Evolutionary conservation across 352 stramenopile genomes (phyloP).

Genomic region (Pythium utonaiense): DNA sequence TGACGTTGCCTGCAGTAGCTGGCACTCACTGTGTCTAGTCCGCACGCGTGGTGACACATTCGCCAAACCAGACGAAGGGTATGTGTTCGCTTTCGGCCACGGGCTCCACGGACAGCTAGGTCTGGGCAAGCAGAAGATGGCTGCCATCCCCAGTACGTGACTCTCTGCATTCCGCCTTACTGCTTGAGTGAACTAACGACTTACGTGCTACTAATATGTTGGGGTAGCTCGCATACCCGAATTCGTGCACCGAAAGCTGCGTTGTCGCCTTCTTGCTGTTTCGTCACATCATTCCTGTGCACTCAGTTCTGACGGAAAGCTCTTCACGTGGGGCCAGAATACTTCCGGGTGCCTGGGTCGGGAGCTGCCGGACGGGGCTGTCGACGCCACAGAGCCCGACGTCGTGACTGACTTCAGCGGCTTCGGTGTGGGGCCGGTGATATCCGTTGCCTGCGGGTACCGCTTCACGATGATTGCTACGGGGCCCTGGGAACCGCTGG

Average conservation of each 20-base stretch:
- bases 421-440: constrained; percentile 45
- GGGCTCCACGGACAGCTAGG: constrained; percentile 72
- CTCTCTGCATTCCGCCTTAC: background rate
- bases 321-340: constrained; percentile 76
- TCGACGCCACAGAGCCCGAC: constrained; percentile 45
- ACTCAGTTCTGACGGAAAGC: constrained; percentile 46
- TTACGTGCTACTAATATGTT: background rate
- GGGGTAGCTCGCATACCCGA: constrained; percentile 48
- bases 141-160: constrained; percentile 52
- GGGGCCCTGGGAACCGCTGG: constrained; percentile 34
- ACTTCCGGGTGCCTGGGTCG: constrained; percentile 51
- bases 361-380: constrained; percentile 15
- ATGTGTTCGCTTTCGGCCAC: constrained; percentile 62
- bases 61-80: constrained; percentile 29
- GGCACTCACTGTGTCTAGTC: constrained; percentile 71
- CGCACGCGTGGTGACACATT: constrained; percentile 7
- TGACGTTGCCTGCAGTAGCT: constrained; percentile 57
- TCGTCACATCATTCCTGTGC: constrained; percentile 61
- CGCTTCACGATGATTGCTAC: constrained; percentile 62
- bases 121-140: constrained; percentile 64
- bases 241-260: constrained; percentile 46
- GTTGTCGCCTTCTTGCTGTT: constrained; percentile 40
- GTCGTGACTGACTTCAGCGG: constrained; percentile 30
- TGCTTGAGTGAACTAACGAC: background rate
- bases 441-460: constrained; percentile 51